Percentiles rank a stretch among this genome's conserved stretches.
phyloP scores from a whole-genome alignment of 2,329 filamentous ascomycete species.

The Ilyonectria robusta region DNA sequence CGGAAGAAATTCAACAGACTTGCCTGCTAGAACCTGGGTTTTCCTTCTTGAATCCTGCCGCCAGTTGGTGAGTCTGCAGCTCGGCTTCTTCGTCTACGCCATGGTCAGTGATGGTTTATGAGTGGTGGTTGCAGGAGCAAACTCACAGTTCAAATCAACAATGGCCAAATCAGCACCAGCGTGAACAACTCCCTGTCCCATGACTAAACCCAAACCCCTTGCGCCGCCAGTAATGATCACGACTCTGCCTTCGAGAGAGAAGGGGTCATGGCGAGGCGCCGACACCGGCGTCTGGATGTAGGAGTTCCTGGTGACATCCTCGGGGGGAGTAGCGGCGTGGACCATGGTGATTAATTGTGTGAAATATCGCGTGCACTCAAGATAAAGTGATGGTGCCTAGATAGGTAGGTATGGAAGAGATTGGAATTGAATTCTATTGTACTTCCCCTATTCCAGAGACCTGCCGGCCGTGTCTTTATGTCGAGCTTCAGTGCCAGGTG shows the following conservation, averaged over 20 bases:
- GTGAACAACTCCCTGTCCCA: conserved; percentile 91
- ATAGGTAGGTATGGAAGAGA: background rate
- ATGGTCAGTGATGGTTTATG: background rate
- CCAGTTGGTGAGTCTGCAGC: conserved; percentile 79
- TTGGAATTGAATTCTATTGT: background rate
- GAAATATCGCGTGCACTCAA: background rate
- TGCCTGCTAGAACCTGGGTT: conserved; percentile 81
- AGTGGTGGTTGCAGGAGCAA: conserved; percentile 31
- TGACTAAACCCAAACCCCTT: conserved; percentile 88
- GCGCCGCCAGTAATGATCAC: conserved; percentile 92
- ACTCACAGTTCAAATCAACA: conserved; percentile 89
- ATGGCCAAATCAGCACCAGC: conserved; percentile 91
- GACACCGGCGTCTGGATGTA: background rate
- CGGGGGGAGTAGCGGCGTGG: background rate
- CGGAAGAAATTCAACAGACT: conserved; percentile 30
- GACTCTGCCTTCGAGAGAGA: conserved; percentile 80
- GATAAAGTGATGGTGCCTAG: background rate
- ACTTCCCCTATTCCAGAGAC: background rate
- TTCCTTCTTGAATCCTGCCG: conserved; percentile 81
- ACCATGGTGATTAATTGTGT: background rate
- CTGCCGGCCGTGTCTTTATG: background rate
- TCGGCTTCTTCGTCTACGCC: conserved; percentile 82
- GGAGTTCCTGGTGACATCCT: background rate
- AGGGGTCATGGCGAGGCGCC: background rate
- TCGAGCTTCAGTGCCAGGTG: background rate